A percentile compares a stretch with the other conserved stretches of the same genome.
Evolutionary conservation across 139 green algal species (phyloP).

Genomic region (Volvox africanus): DNA sequence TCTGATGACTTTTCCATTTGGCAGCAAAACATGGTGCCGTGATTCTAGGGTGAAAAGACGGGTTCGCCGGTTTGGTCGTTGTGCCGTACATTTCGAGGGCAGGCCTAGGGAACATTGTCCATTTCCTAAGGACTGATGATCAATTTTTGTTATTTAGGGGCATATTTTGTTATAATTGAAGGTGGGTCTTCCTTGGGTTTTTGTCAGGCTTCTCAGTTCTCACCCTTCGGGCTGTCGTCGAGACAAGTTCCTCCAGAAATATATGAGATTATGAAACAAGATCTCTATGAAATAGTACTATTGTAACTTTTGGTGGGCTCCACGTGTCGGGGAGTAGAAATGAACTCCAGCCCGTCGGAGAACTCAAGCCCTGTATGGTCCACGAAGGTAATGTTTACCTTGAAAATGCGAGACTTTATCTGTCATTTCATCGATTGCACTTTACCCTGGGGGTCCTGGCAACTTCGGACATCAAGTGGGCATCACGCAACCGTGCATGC

Average conservation of each 20-base stretch:
- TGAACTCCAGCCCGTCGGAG: not conserved
- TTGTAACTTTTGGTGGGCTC: not conserved
- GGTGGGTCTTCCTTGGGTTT: not conserved
- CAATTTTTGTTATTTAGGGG: no score
- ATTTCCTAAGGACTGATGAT: not conserved
- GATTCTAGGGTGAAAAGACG: no score
- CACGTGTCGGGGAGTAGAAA: not conserved
- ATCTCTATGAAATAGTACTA: not conserved
- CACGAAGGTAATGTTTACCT: not conserved
- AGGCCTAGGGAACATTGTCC: not conserved
- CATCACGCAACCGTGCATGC: not conserved
- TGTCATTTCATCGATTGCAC: no score
- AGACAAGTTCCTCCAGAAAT: no score
- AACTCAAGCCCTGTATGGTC: constrained; percentile 5
- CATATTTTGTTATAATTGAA: not conserved
- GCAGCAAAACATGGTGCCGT: no score
- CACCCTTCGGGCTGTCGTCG: no score
- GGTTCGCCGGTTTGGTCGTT: not conserved
- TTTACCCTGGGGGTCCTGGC: no score
- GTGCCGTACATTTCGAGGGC: not conserved
- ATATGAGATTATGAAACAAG: not conserved
- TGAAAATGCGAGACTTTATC: not conserved
- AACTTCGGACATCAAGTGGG: no score
- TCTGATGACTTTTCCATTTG: no score
- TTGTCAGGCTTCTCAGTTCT: no score